A percentile compares a stretch with the other conserved stretches of the same genome.
These are phyloP conservation scores for Holtermannia corniformis DNA, from an alignment of 768 basidiomycete species.

Conservation along the genomic window DNA sequence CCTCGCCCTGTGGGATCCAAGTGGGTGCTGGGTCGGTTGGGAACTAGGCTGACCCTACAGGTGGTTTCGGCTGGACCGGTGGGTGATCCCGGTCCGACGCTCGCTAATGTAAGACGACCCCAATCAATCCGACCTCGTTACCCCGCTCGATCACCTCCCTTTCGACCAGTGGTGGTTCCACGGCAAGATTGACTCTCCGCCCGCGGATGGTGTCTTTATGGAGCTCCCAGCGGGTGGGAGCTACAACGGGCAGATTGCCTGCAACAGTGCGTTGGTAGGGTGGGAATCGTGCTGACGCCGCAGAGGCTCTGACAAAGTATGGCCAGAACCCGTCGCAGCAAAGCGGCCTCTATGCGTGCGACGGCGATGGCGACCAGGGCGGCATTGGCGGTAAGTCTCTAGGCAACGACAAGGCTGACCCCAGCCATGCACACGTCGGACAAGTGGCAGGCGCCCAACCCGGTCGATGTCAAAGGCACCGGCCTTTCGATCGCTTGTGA, in stretches of 20 bases:
- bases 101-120: too few species aligned
- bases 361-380: slow-evolving; percentile 16
- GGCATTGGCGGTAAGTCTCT: slow-evolving; percentile 33
- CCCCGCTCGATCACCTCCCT: slow-evolving; percentile 24
- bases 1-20: background rate
- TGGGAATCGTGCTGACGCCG: background rate
- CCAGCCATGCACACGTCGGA: slow-evolving; percentile 38
- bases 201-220: slow-evolving; percentile 26
- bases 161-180: slow-evolving; percentile 40
- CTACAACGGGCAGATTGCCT: slow-evolving; percentile 31
- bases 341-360: slow-evolving; percentile 32
- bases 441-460: slow-evolving; percentile 19
- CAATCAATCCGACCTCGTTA: slow-evolving; percentile 30
- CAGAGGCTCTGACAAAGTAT: slow-evolving; percentile 15
- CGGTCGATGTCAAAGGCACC: slow-evolving; percentile 33
- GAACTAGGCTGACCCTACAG: background rate
- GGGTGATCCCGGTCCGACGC: too few species aligned
- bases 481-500: slow-evolving; percentile 32
- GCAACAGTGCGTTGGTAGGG: slow-evolving; percentile 18
- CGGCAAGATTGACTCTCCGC: slow-evolving; percentile 32
- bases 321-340: slow-evolving; percentile 16
- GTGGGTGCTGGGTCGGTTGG: background rate
- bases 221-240: slow-evolving; percentile 30
- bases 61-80: background rate
- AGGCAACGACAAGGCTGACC: too few species aligned